phyloP scores from a whole-genome alignment of 2,329 filamentous ascomycete species.

The Mollisia scopiformis region DNA sequence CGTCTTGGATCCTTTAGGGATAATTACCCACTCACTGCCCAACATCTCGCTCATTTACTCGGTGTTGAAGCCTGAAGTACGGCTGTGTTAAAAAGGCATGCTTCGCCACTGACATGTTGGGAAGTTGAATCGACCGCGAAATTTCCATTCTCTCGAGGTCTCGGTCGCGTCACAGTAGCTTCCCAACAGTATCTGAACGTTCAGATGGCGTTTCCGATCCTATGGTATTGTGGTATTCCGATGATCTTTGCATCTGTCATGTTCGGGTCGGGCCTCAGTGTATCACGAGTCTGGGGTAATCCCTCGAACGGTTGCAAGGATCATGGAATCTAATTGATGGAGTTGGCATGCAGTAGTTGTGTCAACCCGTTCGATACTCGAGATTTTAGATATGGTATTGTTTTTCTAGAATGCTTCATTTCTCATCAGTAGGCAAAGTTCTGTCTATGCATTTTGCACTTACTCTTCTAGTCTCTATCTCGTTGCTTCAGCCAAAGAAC shows the following conservation, averaged over 20 bases:
- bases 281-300: constrained; percentile 1
- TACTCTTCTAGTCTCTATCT: no score
- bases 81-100: neutral
- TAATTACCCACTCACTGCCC: neutral
- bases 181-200: neutral
- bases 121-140: neutral
- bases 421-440: no score
- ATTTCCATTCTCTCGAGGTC: neutral
- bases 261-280: neutral
- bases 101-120: neutral
- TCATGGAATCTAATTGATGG: neutral
- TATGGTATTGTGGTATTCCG: neutral
- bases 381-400: no score
- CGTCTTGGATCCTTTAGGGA: neutral
- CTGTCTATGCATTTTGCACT: no score
- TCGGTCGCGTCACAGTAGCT: neutral
- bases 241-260: neutral
- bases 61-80: neutral
- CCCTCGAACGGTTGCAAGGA: neutral
- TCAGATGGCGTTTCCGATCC: neutral
- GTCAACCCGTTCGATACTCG: no score
- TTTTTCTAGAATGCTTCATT: no score
- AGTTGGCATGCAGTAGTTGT: neutral
- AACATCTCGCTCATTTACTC: neutral
- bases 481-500: no score